These are phyloP conservation scores for Tubosaeta sp. DNA, from an alignment of 768 basidiomycete species.

Conservation along the genomic window DNA sequence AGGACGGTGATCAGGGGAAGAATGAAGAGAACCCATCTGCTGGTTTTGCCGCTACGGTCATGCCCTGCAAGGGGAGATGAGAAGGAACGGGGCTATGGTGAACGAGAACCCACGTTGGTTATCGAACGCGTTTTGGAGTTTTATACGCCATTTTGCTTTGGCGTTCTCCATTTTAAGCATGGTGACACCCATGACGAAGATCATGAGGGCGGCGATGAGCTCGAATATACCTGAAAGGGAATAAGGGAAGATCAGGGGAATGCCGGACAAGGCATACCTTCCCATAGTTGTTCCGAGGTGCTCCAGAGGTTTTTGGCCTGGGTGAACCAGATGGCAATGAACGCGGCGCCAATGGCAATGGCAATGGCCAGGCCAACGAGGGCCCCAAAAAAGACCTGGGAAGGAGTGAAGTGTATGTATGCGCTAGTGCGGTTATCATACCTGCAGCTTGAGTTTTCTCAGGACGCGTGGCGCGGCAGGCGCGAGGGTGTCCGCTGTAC, in stretches of 20 bases:
- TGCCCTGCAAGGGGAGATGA: conserved; percentile 29
- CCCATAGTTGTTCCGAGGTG: conserved; percentile 87
- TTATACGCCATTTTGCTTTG: conserved; percentile 91
- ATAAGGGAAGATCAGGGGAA: neutral
- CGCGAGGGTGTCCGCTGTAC: conserved; percentile 7
- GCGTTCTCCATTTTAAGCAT: conserved; percentile 96
- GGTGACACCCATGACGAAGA: conserved; percentile 88
- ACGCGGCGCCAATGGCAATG: conserved; percentile 81
- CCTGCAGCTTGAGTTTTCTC: conserved; percentile 69
- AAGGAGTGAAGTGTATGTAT: neutral
- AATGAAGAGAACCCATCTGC: conserved; percentile 86
- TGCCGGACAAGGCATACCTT: conserved; percentile 47
- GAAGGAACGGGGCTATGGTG: neutral
- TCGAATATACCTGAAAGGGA: conserved; percentile 54
- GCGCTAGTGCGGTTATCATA: conserved; percentile 9
- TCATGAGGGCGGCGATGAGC: conserved; percentile 71
- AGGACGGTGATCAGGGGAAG: conserved; percentile 90
- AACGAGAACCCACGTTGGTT: conserved; percentile 41
- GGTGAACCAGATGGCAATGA: conserved; percentile 95
- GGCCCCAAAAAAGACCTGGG: conserved; percentile 74
- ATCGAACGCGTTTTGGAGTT: conserved; percentile 76
- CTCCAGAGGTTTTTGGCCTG: conserved; percentile 80
- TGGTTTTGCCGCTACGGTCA: conserved; percentile 46
- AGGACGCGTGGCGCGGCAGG: conserved; percentile 43
- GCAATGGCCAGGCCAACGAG: conserved; percentile 72